Evolutionary conservation across 1,139 yeast species (phyloP).

Genomic region (Geotrichum europaeum): DNA sequence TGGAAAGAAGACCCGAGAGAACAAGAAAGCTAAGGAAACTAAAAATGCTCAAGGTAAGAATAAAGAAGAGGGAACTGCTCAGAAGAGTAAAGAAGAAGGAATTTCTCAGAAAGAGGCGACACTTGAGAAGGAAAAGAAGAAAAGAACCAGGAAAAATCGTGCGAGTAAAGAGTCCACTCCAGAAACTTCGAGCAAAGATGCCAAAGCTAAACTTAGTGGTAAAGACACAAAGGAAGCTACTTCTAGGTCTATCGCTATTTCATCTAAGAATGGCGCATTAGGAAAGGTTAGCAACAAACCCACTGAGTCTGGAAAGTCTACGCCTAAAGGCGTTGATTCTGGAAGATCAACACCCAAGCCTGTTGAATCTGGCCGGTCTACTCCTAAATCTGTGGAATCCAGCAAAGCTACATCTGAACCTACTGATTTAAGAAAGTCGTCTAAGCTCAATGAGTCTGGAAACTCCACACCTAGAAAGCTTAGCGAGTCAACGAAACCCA

Average conservation of each 20-base stretch:
- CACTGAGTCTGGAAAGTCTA: not conserved
- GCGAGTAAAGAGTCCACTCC: not conserved
- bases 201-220: not conserved
- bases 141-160: not conserved
- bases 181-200: not conserved
- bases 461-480: not conserved
- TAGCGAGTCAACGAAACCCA: not conserved
- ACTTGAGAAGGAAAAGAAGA: not conserved
- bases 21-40: conserved; percentile 12
- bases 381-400: not conserved
- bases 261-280: not conserved
- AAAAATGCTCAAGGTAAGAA: not conserved
- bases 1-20: conserved; percentile 1
- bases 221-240: not conserved
- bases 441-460: not conserved
- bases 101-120: not conserved
- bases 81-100: not conserved
- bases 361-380: not conserved
- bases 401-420: not conserved
- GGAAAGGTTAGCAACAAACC: not conserved
- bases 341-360: not conserved
- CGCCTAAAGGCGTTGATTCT: not conserved
- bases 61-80: not conserved
- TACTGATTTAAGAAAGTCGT: not conserved
- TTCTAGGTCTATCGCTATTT: not conserved